Base-by-base conservation (phyloP, 176 grass and related monocot genomes). In the Triticum urartu region DNA sequence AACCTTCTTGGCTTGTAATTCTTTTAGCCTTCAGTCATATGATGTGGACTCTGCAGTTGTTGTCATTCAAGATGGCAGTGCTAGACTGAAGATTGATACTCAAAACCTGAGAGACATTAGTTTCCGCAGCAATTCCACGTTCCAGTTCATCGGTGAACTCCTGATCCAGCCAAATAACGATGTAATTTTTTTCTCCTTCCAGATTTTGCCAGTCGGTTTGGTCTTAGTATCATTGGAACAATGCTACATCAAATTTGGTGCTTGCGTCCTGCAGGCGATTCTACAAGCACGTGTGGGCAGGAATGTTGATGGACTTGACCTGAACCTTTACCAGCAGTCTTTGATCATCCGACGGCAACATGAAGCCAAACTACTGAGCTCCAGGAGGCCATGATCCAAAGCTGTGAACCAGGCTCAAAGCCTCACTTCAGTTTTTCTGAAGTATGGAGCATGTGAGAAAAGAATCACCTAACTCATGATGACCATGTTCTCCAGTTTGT, bases 111-210 rank as follows among this genome's bases (percentile, higher is more conserved):
- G 91, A 63, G 89, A 87, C 25, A 22, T 90, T 36, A 64, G n/a
- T 88, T 96, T 99, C 85, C 70, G 74, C 11, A 28, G 21, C 30
- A 85, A 81, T 8, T 94, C 90, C 11, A 75, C 64, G 0, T 99
- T 94, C 85, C 97, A 96, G 85, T 96, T 99, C 84, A 93, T 99
- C 26, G 97, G 97, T 1, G 97, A 96, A 83, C 88, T 96, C 30
- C 33, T 86, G 9, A 81, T 99, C 87, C 83, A 4, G 36, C 60
- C 58, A 73, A 68, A 83, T 26, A 86, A 93, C 3, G 73, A 90
- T 54, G 94, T 93, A 81, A 43, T 11, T 12, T 17, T 17, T 11
- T 22, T 77, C 56, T 28, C 5, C 25, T 75, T 24, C 79, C 65
- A 79, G 25, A 25, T 50, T 76, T 10, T 52, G 11, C 22, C 28